Percentiles rank a stretch among this genome's conserved stretches.
Evolutionary conservation across 768 basidiomycete species (phyloP).

Genomic region (Boletellus emodensis): DNA sequence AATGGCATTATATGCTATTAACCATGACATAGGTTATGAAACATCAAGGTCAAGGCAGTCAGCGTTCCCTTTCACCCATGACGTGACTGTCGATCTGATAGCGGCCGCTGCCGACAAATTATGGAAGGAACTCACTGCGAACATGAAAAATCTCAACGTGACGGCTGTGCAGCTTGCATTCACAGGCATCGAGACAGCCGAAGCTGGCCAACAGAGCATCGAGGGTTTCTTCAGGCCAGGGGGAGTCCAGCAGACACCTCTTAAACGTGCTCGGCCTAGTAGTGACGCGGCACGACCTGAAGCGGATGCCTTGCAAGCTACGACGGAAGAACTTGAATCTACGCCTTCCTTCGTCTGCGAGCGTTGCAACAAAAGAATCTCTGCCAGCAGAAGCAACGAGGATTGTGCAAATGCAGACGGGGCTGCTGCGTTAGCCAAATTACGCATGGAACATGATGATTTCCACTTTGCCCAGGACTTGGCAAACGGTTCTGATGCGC

Average conservation of each 20-base stretch:
- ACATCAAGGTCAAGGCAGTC: conserved; percentile 74
- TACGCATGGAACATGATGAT: conserved; percentile 76
- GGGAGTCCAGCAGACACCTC: conserved; percentile 18
- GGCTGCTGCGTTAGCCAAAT: conserved; percentile 36
- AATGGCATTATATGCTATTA: not conserved
- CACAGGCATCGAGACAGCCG: conserved; percentile 69
- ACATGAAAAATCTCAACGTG: conserved; percentile 52
- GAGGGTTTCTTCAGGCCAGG: conserved; percentile 72
- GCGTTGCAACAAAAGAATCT: conserved; percentile 51
- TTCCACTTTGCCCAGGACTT: conserved; percentile 86
- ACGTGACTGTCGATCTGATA: conserved; percentile 73
- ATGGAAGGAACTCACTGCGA: conserved; percentile 83
- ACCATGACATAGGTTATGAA: conserved; percentile 54
- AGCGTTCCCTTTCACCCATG: conserved; percentile 78
- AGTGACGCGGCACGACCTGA: conserved; percentile 8
- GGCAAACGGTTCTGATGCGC: conserved; percentile 38
- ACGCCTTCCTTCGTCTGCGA: conserved; percentile 46
- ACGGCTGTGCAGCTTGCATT: conserved; percentile 72
- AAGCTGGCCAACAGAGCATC: conserved; percentile 80
- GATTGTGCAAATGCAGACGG: conserved; percentile 23
- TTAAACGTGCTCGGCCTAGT: conserved; percentile 41
- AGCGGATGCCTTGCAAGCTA: not conserved
- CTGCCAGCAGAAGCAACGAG: conserved; percentile 25
- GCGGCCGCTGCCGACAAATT: conserved; percentile 72
- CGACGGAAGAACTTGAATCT: not conserved